Evolutionary conservation across 2,329 filamentous ascomycete genomes (phyloP), one percentile per base, ranked within the genome.

Genomic region (Claviceps sp.): DNA sequence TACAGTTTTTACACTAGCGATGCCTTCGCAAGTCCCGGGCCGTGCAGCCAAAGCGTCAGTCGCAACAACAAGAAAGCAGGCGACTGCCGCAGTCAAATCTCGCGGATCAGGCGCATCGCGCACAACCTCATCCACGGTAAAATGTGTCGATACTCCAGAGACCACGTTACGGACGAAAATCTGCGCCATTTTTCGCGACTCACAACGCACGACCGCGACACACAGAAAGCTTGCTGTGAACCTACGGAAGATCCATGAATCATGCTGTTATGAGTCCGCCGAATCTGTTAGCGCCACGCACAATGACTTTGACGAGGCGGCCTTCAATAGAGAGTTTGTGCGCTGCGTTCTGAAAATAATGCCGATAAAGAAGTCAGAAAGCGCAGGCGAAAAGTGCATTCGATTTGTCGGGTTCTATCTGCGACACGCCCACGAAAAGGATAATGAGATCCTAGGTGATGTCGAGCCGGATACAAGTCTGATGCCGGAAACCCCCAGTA

Each of bases 161-260:
- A 89, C 80, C 53, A 78, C 77, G 16, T 71, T 96, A 58, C 85
- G 90, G 61, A 77, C 76, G 39, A 85, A 87, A 63, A 76, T 95
- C 50, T 85, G 83, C 64, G 70, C 76, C 51, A 76, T 89, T 48
- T 90, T 90, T 63, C 77, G 78, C 57, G 86, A 90, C 66, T 89
- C 91, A 38, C 93, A 98, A 67, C 84, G 85, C 60, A 94, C 87
- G 1, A 94, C 87, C 0, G 89, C 90, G 1, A 87, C 87, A 2
- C 93, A 98, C 65, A 77, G 91, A 55, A 97, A 97, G 65, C 77
- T 95, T 0, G 85, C 86, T 4, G 86, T 96, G 55, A 89, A 83
- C 48, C 72, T 98, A 55, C 82, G 91, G 57, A 96, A 95, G 68
- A 78, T 95, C 44, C 91, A 97, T 62, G 91, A 96, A 65, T 76